phyloP scores from a whole-genome alignment of 2,329 filamentous ascomycete species.

The Curvularia spicifera region DNA sequence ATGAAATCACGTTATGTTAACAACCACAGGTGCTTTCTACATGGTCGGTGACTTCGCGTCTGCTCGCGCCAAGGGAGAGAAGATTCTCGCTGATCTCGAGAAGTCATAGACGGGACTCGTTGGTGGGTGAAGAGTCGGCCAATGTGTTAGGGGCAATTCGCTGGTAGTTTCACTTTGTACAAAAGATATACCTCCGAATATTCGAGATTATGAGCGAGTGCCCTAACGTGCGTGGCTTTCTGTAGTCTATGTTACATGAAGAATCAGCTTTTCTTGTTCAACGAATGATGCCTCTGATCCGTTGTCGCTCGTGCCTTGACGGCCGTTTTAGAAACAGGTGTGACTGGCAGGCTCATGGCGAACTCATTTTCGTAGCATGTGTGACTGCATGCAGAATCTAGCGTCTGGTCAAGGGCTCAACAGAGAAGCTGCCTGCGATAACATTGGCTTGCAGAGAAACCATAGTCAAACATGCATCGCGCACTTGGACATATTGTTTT shows the following conservation, averaged over 20 bases:
- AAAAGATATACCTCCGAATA: constrained; percentile 47
- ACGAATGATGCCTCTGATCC: background rate
- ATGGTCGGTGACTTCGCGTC: constrained; percentile 97
- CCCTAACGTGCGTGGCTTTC: constrained; percentile 46
- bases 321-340: background rate
- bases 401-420: too few species aligned
- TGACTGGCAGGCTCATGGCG: background rate
- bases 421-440: too few species aligned
- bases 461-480: too few species aligned
- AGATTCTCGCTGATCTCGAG: constrained; percentile 97
- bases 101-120: constrained; percentile 46
- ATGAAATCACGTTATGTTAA: constrained; percentile 23
- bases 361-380: background rate
- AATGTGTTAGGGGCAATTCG: constrained; percentile 41
- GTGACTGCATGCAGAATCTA: too few species aligned
- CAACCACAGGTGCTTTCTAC: constrained; percentile 73
- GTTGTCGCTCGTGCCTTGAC: background rate
- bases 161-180: constrained; percentile 47
- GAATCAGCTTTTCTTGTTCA: constrained; percentile 41
- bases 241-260: constrained; percentile 51
- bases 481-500: too few species aligned
- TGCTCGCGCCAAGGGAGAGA: constrained; percentile 96
- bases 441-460: too few species aligned
- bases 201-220: constrained; percentile 44
- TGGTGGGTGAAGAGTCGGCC: constrained; percentile 44